Evolutionary conservation across 2,329 filamentous ascomycete genomes (phyloP), one percentile per base, ranked within the genome.

Genomic region (Penicillium sclerotigenum): DNA sequence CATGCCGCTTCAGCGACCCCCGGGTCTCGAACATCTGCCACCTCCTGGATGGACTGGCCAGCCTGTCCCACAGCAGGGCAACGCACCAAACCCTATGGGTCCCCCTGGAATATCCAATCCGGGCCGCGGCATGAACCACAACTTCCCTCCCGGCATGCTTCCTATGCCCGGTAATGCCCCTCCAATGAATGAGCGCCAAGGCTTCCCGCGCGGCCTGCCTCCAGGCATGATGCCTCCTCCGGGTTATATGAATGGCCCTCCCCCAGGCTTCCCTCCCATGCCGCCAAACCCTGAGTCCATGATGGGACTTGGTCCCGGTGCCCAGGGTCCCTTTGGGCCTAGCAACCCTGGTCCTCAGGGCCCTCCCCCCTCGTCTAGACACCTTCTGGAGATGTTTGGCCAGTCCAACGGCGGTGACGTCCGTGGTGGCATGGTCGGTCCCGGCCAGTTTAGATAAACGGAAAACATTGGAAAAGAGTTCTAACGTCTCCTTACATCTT

Each of bases 191-290:
- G 73, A 75, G 29, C 69, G 73, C 22, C 70, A 73, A 57, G 65
- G 64, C 22, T 73, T 75, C 49, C 71, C 75, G 42, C 74, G 74
- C 49, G 71, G 67, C 2, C 71, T 69, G 47, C 75, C 75, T 13
- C 75, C 75, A 6, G 75, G 75, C 46, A 77, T 77, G 72, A 74
- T 75, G 64, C 75, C 75, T 28, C 76, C 75, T 24, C 76, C 75
- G 4, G 76, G 75, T 24, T 79, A 77, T 57, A 73, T 78, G 68
- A 75, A 73, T 45, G 73, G 68, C 2, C 74, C 73, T 38, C 75
- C 73, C 6, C 68, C 69, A 41, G 73, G 66, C 4, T 75, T 75
- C 47, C 73, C 73, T 51, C 74, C 73, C 22, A 72, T 77, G 72
- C 69, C 69, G 10, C 70, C 68, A 57, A 72, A 68, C 43, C 68